Conservation (phyloP, 2,329 filamentous ascomycete genomes). For the Neonectria faginata region DNA sequence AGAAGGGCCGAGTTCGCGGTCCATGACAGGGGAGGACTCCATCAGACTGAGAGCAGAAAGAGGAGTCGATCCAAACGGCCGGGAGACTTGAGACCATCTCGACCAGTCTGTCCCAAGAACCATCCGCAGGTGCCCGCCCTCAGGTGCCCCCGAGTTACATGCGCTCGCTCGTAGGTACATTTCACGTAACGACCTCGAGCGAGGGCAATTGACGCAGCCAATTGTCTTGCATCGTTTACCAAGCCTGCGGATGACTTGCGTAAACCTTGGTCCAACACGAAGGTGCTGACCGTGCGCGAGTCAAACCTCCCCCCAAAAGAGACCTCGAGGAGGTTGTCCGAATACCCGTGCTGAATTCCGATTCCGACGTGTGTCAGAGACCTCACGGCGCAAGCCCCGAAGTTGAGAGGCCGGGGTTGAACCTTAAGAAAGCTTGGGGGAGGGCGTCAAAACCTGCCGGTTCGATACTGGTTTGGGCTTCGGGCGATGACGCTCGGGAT, state of each 20-base stretch:
- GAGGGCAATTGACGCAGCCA: neutral
- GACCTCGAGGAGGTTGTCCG: neutral
- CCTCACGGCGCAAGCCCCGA: constrained; percentile 18
- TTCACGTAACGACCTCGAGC: constrained; percentile 1
- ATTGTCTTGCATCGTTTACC: constrained; percentile 13
- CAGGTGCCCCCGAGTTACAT: neutral
- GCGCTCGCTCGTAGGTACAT: neutral
- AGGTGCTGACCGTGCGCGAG: neutral
- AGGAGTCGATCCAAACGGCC: neutral
- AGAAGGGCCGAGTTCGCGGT: constrained; percentile 13
- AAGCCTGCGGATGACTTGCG: constrained; percentile 8
- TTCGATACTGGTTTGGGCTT: neutral
- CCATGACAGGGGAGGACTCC: constrained; percentile 2
- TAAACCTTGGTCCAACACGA: constrained; percentile 4
- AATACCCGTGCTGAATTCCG: neutral
- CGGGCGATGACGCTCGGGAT: neutral
- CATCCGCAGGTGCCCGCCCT: neutral
- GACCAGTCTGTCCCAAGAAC: neutral
- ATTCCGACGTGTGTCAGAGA: neutral
- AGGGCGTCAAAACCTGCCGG: constrained; percentile 13
- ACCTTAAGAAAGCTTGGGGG: constrained; percentile 9
- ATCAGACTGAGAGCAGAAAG: constrained; percentile 1
- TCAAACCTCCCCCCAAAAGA: neutral
- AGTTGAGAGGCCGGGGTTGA: constrained; percentile 18
- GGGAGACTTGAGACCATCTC: constrained; percentile 4